Evolutionary conservation across 2,329 filamentous ascomycete genomes (phyloP), one percentile per base, ranked within the genome.

Genomic region (Fusarium sp.): DNA sequence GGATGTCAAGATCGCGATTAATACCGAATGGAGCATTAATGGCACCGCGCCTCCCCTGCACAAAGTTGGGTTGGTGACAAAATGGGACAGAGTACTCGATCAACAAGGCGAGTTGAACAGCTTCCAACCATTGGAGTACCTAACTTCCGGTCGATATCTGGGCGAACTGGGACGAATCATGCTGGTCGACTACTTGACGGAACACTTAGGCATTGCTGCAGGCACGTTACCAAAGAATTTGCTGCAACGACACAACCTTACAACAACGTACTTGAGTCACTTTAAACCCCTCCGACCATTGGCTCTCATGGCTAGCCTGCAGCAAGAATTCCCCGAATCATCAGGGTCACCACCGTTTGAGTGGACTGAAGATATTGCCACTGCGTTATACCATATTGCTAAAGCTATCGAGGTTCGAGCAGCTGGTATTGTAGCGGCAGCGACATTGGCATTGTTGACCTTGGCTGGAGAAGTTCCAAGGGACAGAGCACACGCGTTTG

Each of bases 11-110:
- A 89, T 94, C 15, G 87, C 92, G 6, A 88, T 95, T 67, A 95
- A 95, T 75, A 95, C 92, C 0, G 92, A 96, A 79, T 94, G 91
- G 90, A 92, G 90, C 52, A 93, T 96, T 72, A 90, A 89, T 28
- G 92, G 92, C 8, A 88, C 92, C 3, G 89, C 88, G n/a, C 82
- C 84, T 8, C 91, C 92, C 1, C 80, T 95, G 55, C 82, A 84
- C 26, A 84, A 89, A 26, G 80, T 89, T 20, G 82, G 83, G 2
- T 83, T 94, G 47, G 86, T 92, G 52, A 94, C 87, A 11, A 80
- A 80, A 36, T 95, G 92, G 92, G 92, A 96, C 73, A 79, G 82
- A 11, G 80, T 84, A 61, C 83, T 96, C 8, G 91, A 94, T 71
- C 79, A 79, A 6, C 85, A 88, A 45, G 90, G 89, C 71, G 89